phyloP scores from a whole-genome alignment of 352 stramenopile genomes.

The Phytophthora fragariaefolia region DNA sequence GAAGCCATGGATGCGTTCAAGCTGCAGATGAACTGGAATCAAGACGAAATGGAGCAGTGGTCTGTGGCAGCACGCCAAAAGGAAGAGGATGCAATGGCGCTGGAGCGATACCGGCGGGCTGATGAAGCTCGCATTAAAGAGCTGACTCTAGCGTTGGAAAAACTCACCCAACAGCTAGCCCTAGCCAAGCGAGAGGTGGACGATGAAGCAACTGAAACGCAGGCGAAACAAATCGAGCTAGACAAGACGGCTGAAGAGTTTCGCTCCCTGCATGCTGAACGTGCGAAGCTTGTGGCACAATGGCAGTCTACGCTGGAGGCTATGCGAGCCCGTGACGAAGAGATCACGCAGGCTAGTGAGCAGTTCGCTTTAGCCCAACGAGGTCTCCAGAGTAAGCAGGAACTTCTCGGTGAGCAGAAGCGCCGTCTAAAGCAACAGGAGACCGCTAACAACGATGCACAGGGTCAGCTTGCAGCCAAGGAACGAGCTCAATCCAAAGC shows the following conservation, averaged over 20 bases:
- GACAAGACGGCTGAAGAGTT: slow-evolving; percentile 96
- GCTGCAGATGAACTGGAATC: slow-evolving; percentile 98
- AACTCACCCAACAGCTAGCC: slow-evolving; percentile 90
- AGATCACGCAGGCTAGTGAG: slow-evolving; percentile 93
- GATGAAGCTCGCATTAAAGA: slow-evolving; percentile 97
- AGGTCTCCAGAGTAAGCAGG: slow-evolving; percentile 63
- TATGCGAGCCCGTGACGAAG: slow-evolving; percentile 92
- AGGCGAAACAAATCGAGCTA: slow-evolving; percentile 96
- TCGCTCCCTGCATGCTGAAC: slow-evolving; percentile 92
- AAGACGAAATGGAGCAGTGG: slow-evolving; percentile 98
- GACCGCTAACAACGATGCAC: slow-evolving; percentile 86
- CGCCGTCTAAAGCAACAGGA: slow-evolving; percentile 86
- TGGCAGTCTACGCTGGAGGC: slow-evolving; percentile 95
- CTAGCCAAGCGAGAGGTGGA: slow-evolving; percentile 80
- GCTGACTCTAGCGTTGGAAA: slow-evolving; percentile 93
- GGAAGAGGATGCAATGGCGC: slow-evolving; percentile 93
- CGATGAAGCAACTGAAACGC: slow-evolving; percentile 91
- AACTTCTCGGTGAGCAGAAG: slow-evolving; percentile 77
- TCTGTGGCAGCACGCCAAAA: slow-evolving; percentile 95
- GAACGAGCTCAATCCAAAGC: slow-evolving; percentile 74
- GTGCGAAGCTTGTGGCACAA: slow-evolving; percentile 93
- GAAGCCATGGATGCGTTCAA: slow-evolving; percentile 97
- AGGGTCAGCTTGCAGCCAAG: slow-evolving; percentile 72
- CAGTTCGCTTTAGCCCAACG: slow-evolving; percentile 82
- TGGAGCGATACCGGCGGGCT: slow-evolving; percentile 93